phyloP scores from a whole-genome alignment of 139 green algal genomes.

The Chlorella sp. region DNA sequence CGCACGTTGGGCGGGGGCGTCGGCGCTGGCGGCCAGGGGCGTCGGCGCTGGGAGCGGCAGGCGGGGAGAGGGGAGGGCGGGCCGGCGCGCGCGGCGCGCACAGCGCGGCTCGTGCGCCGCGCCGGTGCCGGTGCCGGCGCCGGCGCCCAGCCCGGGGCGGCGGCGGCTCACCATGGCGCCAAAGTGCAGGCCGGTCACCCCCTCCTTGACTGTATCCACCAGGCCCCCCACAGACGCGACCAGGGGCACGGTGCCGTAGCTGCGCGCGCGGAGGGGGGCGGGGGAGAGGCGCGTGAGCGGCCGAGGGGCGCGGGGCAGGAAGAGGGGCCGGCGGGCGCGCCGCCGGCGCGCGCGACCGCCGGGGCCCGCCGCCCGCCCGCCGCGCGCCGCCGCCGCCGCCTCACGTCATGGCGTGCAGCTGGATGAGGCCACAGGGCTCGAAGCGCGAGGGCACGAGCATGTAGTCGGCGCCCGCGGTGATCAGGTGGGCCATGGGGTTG shows the following conservation, averaged over 20 bases:
- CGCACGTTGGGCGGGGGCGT: too few species aligned
- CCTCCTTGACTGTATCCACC: constrained; percentile 98
- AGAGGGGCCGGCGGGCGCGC: not conserved
- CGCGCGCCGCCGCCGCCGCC: not conserved
- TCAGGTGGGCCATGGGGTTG: constrained; percentile 89
- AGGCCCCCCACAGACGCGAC: constrained; percentile 96
- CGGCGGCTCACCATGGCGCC: constrained; percentile 81
- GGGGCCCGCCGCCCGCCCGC: not conserved
- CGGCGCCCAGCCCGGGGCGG: too few species aligned
- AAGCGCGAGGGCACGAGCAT: constrained; percentile 97
- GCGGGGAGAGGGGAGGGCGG: not conserved
- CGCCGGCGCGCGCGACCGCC: not conserved
- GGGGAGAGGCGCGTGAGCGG: not conserved
- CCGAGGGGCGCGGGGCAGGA: not conserved
- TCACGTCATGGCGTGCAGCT: constrained; percentile 88
- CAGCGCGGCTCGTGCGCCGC: too few species aligned
- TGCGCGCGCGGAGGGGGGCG: constrained; percentile 42
- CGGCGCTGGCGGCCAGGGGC: too few species aligned
- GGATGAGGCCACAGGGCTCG: constrained; percentile 98
- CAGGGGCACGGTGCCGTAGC: constrained; percentile 94
- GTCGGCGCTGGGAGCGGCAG: not conserved
- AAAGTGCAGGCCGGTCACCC: constrained; percentile 98
- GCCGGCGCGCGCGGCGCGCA: too few species aligned
- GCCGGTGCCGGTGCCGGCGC: too few species aligned
- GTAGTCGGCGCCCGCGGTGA: constrained; percentile 94